Evolutionary conservation across 2,329 filamentous ascomycete species (phyloP).

Genomic region (Alternaria atra): DNA sequence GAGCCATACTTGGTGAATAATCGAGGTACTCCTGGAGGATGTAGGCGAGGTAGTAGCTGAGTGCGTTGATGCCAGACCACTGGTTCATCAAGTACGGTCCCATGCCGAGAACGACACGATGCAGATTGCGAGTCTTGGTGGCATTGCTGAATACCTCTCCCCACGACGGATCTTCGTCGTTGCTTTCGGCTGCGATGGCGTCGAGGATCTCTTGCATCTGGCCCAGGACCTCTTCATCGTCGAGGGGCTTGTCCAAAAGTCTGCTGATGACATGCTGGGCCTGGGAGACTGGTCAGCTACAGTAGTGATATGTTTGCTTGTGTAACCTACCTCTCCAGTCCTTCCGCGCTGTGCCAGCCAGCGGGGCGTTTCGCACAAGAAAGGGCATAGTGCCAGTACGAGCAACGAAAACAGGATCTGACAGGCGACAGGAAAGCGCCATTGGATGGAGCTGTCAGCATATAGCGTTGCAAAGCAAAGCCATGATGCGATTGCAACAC

Average conservation of each 20-base stretch:
- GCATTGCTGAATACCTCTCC: conserved; percentile 48
- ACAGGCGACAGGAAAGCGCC: conserved; percentile 61
- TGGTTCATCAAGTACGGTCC: conserved; percentile 56
- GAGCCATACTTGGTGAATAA: conserved; percentile 36
- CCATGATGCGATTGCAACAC: conserved; percentile 27
- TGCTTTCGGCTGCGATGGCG: conserved; percentile 41
- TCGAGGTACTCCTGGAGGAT: conserved; percentile 52
- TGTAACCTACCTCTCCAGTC: conserved; percentile 29
- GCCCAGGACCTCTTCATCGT: conserved; percentile 44
- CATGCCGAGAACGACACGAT: conserved; percentile 50
- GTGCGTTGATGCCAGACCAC: conserved; percentile 36
- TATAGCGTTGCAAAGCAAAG: conserved; percentile 24
- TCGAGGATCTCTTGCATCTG: conserved; percentile 50
- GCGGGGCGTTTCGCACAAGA: conserved; percentile 52
- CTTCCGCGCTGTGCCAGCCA: conserved; percentile 44
- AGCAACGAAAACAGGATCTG: conserved; percentile 66
- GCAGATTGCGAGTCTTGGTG: conserved; percentile 48
- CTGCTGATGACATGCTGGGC: conserved; percentile 35
- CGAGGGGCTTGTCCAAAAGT: conserved; percentile 43
- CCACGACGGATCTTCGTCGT: conserved; percentile 46
- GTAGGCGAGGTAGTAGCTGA: conserved; percentile 51
- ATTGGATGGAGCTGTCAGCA: conserved; percentile 25
- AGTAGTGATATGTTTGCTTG: no score
- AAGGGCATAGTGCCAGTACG: conserved; percentile 59
- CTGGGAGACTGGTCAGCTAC: neutral